Percentiles rank a stretch among this genome's conserved stretches.
Evolutionary conservation across 208 protist genomes (phyloP).

Genomic region (Trypanosoma congolense): DNA sequence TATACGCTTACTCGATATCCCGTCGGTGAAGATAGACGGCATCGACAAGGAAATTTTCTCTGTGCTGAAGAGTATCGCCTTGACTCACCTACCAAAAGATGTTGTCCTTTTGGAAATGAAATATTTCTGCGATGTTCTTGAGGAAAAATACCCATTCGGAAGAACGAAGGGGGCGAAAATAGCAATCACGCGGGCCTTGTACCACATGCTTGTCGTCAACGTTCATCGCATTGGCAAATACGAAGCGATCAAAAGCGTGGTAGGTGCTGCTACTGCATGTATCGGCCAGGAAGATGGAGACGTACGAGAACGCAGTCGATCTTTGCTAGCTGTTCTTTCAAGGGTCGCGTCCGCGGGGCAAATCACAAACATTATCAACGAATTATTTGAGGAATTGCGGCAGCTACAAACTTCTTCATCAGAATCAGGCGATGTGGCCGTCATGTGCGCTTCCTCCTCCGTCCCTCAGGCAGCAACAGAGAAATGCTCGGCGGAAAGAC

Average conservation of each 20-base stretch:
- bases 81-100: conserved; percentile 33
- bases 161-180: conserved; percentile 37
- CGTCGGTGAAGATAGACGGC: conserved; percentile 44
- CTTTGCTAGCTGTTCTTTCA: conserved; percentile 58
- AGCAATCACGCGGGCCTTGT: conserved; percentile 34
- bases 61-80: conserved; percentile 28
- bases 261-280: conserved; percentile 34
- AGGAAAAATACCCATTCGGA: conserved; percentile 23
- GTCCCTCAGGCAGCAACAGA: no score
- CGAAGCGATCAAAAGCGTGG: conserved; percentile 44
- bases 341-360: conserved; percentile 68
- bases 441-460: no score
- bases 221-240: conserved; percentile 79
- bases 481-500: conserved; percentile 10
- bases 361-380: conserved; percentile 34
- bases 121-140: conserved; percentile 44
- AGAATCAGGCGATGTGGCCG: background rate
- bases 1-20: conserved; percentile 61
- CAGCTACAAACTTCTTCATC: conserved; percentile 6
- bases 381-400: conserved; percentile 37
- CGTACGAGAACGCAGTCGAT: conserved; percentile 36
- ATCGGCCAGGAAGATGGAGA: conserved; percentile 49
- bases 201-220: conserved; percentile 53
- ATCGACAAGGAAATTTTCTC: conserved; percentile 20
- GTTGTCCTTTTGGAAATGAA: conserved; percentile 41